These are phyloP conservation scores for Haplosporangium sp. DNA, from an alignment of 371 early-diverging fungal genomes.

Conservation along the genomic window DNA sequence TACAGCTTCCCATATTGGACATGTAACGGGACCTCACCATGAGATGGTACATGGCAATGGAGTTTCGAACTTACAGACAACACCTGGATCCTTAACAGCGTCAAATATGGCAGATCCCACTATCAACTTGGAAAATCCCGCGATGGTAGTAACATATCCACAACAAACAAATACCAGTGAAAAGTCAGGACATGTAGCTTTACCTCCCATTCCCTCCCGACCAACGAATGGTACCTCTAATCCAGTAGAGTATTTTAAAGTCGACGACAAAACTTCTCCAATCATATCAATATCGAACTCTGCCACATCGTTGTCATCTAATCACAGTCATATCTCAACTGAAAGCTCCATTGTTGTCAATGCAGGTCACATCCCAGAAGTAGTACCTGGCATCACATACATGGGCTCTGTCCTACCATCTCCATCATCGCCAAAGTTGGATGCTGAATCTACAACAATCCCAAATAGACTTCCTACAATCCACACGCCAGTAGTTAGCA, in stretches of 20 bases:
- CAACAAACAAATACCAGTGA: neutral
- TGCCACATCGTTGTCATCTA: neutral
- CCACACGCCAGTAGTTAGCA: slow-evolving; percentile 6
- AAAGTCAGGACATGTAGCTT: neutral
- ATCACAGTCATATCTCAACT: neutral
- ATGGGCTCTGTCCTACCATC: neutral
- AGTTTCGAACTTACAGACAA: neutral
- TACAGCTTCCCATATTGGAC: neutral
- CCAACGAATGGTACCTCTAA: slow-evolving; percentile 20
- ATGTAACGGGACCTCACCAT: neutral
- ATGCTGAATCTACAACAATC: neutral
- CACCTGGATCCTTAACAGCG: neutral
- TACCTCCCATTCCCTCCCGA: too few species aligned
- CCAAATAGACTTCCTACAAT: neutral
- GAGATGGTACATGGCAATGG: neutral
- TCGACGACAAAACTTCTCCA: slow-evolving; percentile 26
- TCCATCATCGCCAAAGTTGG: neutral
- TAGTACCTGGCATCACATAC: neutral
- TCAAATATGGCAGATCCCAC: neutral
- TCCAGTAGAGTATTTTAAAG: slow-evolving; percentile 31
- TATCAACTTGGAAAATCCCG: neutral
- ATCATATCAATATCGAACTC: neutral
- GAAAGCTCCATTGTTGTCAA: neutral
- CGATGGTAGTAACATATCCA: neutral
- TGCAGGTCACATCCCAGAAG: neutral